Base-by-base conservation (phyloP, 495 filamentous ascomycete species). In the Parathielavia hyrcaniae region DNA sequence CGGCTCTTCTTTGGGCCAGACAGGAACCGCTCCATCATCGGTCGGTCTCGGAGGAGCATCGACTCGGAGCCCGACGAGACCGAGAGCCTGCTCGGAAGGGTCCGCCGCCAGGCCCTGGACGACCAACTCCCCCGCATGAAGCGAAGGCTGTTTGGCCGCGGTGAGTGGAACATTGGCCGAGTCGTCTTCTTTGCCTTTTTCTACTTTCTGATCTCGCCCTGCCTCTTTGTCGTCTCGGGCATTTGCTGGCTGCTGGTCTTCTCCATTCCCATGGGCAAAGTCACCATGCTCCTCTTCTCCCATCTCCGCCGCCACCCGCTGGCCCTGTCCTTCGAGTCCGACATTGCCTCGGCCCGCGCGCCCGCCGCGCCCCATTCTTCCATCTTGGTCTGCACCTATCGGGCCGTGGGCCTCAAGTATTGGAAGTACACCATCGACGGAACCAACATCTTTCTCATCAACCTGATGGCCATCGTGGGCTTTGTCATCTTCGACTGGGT, bases 401-500 rank as follows among this genome's bases (percentile, higher is more conserved):
- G 95, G 59, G 93, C 92, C 32, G 92, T 91, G 14, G 93, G 93
- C 20, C 73, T 85, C 47, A 90, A 92, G 71, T 99, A 99, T 74
- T 99, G 95, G 90, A 99, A 97, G 70, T 99, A 99, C 71, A 99
- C 93, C 14, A 79, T 99, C 58, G 93, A 97, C 64, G 93, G 93
- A 53, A 97, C 95, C 46, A 99, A 99, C 73, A 92, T 99, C 66
- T 97, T 97, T 73, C 83, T 99, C 65, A 95, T 99, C 75, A 99
- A 99, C 67, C 79, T 99, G 45, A 87, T 97, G 71, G 85, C 81
- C 20, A 80, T 99, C 35, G 92, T 97, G 44, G 72, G 88, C 17
- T 96, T 99, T 64, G 89, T 89, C 65, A 92, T 97, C 61, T 85
- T 92, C 62, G 93, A 99, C 74, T 96, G 91, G 78, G 85, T 79